Percentiles rank a stretch among this genome's conserved stretches.
These are phyloP conservation scores for Aspergillus brasiliensis DNA, from an alignment of 2,329 filamentous ascomycete genomes.

Conservation along the genomic window DNA sequence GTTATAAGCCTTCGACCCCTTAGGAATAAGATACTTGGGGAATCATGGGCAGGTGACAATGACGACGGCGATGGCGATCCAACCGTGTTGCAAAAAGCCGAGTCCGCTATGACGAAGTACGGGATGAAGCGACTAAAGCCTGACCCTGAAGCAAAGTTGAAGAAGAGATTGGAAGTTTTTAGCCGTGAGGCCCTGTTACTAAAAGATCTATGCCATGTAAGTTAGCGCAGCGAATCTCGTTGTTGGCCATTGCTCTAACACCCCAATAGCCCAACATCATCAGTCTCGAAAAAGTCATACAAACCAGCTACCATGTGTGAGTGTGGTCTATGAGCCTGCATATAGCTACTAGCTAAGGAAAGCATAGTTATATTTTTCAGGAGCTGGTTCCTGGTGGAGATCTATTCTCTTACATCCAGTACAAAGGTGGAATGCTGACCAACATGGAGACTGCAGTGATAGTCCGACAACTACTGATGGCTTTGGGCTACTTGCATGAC, in stretches of 20 bases:
- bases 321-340: constrained; percentile 14
- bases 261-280: constrained; percentile 59
- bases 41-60: not conserved
- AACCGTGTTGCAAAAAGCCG: not conserved
- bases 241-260: constrained; percentile 4
- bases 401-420: constrained; percentile 61
- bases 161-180: constrained; percentile 34
- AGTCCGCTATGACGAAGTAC: not conserved
- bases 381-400: constrained; percentile 63
- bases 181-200: constrained; percentile 51
- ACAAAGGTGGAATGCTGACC: constrained; percentile 48
- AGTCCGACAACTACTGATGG: constrained; percentile 58
- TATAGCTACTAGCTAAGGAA: constrained; percentile 14
- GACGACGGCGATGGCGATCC: not conserved
- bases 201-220: constrained; percentile 55
- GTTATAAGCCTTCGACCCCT: constrained; percentile 41
- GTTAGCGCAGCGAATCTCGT: not conserved
- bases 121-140: not conserved
- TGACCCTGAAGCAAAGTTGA: not conserved
- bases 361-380: constrained; percentile 59
- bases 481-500: constrained; percentile 60
- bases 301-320: constrained; percentile 54
- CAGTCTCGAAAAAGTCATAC: constrained; percentile 58
- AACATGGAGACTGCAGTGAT: constrained; percentile 58
- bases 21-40: constrained; percentile 15